phyloP scores from a whole-genome alignment of 2,329 filamentous ascomycete genomes.

The Clonostachys byssicola region DNA sequence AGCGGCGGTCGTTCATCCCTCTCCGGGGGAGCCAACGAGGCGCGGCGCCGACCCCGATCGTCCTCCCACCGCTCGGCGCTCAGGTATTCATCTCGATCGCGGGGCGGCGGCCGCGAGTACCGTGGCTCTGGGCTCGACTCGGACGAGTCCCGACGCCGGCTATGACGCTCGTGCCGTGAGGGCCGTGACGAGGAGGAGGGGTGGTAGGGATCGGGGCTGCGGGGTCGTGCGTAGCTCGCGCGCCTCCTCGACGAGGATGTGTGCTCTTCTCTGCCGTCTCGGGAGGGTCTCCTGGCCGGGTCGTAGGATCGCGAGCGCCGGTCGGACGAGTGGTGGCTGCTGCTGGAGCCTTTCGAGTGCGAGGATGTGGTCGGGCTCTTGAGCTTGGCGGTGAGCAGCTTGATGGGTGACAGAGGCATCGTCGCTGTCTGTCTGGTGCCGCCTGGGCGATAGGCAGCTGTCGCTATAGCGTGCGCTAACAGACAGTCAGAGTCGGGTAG shows the following conservation, averaged over 20 bases:
- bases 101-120: background rate
- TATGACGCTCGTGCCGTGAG: background rate
- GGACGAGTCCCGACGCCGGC: slow-evolving; percentile 1
- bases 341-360: background rate
- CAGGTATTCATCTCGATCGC: too few relatives aligned
- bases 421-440: background rate
- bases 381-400: background rate
- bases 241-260: background rate
- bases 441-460: too few relatives aligned
- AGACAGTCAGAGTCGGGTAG: too few relatives aligned
- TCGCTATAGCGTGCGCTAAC: too few relatives aligned
- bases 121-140: background rate
- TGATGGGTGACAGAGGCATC: background rate
- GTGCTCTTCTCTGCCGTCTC: background rate
- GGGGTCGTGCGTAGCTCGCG: background rate
- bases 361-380: background rate
- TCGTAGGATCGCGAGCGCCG: slow-evolving; percentile 1
- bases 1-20: background rate
- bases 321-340: background rate
- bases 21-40: slow-evolving; percentile 1
- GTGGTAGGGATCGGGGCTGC: background rate
- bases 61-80: background rate
- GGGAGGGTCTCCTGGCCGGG: background rate
- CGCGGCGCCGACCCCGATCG: background rate
- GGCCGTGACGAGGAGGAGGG: too few relatives aligned